Evolutionary conservation across 225 moss, liverwort and hornwort species (phyloP), one percentile per base, ranked within the genome.

Genomic region (Sphagnum tenellum): DNA sequence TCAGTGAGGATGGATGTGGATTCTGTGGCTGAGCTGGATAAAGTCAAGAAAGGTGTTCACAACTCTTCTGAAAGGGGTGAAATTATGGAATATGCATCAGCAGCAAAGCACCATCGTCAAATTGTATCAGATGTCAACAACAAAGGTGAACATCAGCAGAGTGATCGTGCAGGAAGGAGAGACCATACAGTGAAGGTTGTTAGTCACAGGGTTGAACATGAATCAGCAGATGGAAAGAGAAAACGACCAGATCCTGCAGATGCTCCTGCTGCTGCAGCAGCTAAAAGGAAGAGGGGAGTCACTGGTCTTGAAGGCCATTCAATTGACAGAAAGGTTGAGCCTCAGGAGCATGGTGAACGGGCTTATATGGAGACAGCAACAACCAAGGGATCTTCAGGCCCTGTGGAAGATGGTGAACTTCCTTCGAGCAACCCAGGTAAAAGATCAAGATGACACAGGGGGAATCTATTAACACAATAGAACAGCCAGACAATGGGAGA

Each of bases 381-480:
- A 9, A 66, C 69, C 49, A 55, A 7, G n/a, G 63, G 77, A 49
- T 60, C 62, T 46, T 57, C 68, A 2, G 84, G 80, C 53, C 77
- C 74, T 12, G 58, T 67, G 8, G 84, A 84, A 64, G 83, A 80
- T 47, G 77, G 77, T 14, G 83, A 80, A 61, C 75, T 84, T 9
- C 77, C 80, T 55, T 46, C 66, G 6, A 46, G 12, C 7, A 66
- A 56, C 14, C 45, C 55, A 56, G 66, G 66, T 66, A 46, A 7
- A 13, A 10, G 4, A 8, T 10, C 4, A 8, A 61, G 9, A 46
- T 44, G 44, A 46, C 61, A 44, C 10, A 12, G 4, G 44, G 8
- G 4, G 6, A 44, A 45, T 29, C 29, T 29, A 29, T 29, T 29
- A 1, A 29, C 29, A 29, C 29, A 29, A 29, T 29, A 29, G 29